A percentile compares a stretch with the other conserved stretches of the same genome.
Conservation (phyloP, 129 eudicot species). For the Artemisia tridentata region DNA sequence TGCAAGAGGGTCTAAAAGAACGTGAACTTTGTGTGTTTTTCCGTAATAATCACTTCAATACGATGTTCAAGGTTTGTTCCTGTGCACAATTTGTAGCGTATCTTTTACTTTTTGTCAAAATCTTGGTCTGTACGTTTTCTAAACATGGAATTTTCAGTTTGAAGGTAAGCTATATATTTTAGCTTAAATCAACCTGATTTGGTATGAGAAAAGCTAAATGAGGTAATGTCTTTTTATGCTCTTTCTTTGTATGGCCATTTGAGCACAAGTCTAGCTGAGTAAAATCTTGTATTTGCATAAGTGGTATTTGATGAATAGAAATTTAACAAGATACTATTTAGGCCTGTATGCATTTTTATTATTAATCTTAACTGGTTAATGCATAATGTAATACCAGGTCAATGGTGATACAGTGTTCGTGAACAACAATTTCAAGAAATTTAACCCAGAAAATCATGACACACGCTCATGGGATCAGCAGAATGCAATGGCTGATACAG, state of each 20-base stretch:
- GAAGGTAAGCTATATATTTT: constrained; percentile 70
- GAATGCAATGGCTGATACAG: constrained; percentile 66
- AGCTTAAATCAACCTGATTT: constrained; percentile 77
- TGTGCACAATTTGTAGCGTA: too few species aligned
- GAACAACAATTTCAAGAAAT: constrained; percentile 57
- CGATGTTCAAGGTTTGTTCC: constrained; percentile 91
- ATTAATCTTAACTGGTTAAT: background rate
- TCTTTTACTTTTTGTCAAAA: too few species aligned
- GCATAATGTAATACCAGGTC: constrained; percentile 45
- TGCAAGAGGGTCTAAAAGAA: constrained; percentile 67
- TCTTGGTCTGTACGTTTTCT: constrained; percentile 14
- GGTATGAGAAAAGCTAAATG: constrained; percentile 92
- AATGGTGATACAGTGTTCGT: constrained; percentile 75
- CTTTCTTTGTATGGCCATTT: constrained; percentile 2
- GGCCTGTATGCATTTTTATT: constrained; percentile 12
- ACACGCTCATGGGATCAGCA: constrained; percentile 67
- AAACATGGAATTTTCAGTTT: constrained; percentile 47
- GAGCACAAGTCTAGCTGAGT: too few species aligned
- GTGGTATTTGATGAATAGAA: constrained; percentile 1
- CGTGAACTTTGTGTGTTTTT: constrained; percentile 84
- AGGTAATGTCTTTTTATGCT: constrained; percentile 42
- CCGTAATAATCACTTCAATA: constrained; percentile 91
- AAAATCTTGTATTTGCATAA: too few species aligned
- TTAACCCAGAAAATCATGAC: too few species aligned
- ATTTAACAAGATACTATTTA: constrained; percentile 6